Evolutionary conservation across 1,139 yeast species (phyloP).

Genomic region (Diutina siamensis): DNA sequence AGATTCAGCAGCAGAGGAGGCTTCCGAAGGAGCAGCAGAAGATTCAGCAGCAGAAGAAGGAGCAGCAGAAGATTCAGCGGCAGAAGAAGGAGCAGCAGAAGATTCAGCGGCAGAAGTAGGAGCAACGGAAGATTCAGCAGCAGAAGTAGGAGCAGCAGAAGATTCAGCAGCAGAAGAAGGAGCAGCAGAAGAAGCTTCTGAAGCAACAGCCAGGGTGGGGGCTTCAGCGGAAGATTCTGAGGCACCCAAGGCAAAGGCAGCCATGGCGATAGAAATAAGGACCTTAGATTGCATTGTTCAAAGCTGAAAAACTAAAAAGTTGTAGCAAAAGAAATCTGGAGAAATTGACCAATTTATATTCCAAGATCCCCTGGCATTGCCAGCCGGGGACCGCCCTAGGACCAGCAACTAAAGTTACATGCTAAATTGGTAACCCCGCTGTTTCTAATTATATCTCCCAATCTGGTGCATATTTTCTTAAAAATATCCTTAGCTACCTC

Average conservation of each 20-base stretch:
- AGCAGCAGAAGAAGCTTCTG: not conserved
- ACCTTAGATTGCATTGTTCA: not conserved
- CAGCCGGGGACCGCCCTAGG: not conserved
- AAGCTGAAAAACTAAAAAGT: too few relatives aligned
- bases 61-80: not conserved
- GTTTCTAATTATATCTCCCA: not conserved
- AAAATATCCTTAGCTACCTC: too few relatives aligned
- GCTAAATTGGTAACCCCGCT: not conserved
- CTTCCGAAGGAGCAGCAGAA: not conserved
- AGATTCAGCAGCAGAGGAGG: not conserved
- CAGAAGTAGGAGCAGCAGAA: not conserved
- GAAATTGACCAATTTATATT: too few relatives aligned
- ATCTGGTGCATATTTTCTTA: too few relatives aligned
- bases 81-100: not conserved
- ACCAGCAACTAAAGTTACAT: too few relatives aligned
- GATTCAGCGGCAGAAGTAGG: not conserved
- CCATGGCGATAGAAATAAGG: constrained; percentile 2
- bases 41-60: not conserved
- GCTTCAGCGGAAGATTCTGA: not conserved
- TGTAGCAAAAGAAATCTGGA: too few relatives aligned
- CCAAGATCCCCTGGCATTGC: too few relatives aligned
- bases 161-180: not conserved
- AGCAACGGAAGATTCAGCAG: too few relatives aligned
- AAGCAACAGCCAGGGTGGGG: not conserved
- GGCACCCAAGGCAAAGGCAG: not conserved